Conservation (phyloP, 2,329 filamentous ascomycete genomes). For the Pseudophaeomoniella oleicola region DNA sequence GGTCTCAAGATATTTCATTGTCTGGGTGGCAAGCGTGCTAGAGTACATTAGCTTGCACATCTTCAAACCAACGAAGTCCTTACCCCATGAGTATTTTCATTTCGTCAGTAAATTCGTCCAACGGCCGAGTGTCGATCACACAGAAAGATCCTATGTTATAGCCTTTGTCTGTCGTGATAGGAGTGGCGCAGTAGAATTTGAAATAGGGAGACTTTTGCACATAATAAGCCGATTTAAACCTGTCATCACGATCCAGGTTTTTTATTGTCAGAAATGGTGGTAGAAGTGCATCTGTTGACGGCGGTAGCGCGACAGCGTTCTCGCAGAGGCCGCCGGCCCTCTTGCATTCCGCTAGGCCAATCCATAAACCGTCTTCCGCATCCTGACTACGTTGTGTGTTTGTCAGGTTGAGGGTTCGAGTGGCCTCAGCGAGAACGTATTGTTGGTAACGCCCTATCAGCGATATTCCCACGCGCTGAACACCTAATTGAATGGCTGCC, state of each 20-base stretch:
- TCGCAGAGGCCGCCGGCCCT: constrained; percentile 1
- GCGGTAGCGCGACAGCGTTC: not conserved
- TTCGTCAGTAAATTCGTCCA: constrained; percentile 31
- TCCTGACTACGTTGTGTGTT: constrained; percentile 2
- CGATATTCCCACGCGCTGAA: constrained; percentile 13
- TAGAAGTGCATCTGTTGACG: no score
- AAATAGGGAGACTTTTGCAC: not conserved
- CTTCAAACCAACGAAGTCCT: no score
- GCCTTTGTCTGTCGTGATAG: constrained; percentile 42
- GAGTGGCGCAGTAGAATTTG: constrained; percentile 44
- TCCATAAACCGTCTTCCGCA: constrained; percentile 8
- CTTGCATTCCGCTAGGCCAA: constrained; percentile 9
- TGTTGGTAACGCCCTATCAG: constrained; percentile 14
- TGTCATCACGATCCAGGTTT: constrained; percentile 23
- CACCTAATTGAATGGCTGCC: constrained; percentile 12
- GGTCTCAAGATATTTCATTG: no score
- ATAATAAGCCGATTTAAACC: constrained; percentile 18
- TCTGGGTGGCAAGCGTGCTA: no score
- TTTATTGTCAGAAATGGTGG: constrained; percentile 14
- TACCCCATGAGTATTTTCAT: constrained; percentile 41
- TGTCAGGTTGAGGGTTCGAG: constrained; percentile 8
- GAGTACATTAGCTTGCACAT: no score
- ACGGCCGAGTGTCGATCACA: constrained; percentile 43
- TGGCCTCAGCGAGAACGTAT: constrained; percentile 17
- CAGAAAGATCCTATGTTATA: constrained; percentile 46